Conservation (phyloP, 495 filamentous ascomycete genomes). For the Extremus antarcticus region DNA sequence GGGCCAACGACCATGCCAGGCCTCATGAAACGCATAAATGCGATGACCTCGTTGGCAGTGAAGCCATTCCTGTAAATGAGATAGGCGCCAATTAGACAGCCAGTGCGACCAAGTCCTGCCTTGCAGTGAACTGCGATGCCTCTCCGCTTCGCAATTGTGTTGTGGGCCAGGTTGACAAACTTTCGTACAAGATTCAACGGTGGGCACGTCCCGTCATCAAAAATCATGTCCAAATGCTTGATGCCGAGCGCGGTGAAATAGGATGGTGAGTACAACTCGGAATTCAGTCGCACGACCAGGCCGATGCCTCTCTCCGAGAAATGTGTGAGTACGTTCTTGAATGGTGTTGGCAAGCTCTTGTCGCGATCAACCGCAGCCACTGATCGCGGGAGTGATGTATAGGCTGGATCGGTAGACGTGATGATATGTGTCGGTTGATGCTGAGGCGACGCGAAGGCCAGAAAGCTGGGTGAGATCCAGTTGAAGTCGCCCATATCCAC, state of each 20-base stretch:
- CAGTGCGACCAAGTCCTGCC: constrained; percentile 90
- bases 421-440: constrained; percentile 62
- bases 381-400: constrained; percentile 57
- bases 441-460: constrained; percentile 94
- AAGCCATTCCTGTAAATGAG: constrained; percentile 97
- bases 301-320: constrained; percentile 80
- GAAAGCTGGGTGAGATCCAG: constrained; percentile 90
- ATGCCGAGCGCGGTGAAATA: constrained; percentile 95
- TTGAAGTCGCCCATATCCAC: constrained; percentile 99
- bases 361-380: constrained; percentile 52
- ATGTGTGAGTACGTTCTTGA: constrained; percentile 90
- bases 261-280: constrained; percentile 84
- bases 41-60: constrained; percentile 94
- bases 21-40: constrained; percentile 99
- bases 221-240: constrained; percentile 96
- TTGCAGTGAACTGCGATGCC: constrained; percentile 97
- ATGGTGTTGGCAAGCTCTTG: constrained; percentile 56
- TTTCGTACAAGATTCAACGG: constrained; percentile 71
- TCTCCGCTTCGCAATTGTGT: constrained; percentile 79
- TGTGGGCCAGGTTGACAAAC: constrained; percentile 90
- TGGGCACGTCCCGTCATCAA: constrained; percentile 95
- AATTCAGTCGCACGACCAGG: constrained; percentile 90
- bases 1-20: constrained; percentile 98
- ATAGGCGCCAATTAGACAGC: constrained; percentile 93
- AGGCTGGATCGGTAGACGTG: constrained; percentile 56